phyloP scores from a whole-genome alignment of 306 rosid genomes.

The Urtica urens region DNA sequence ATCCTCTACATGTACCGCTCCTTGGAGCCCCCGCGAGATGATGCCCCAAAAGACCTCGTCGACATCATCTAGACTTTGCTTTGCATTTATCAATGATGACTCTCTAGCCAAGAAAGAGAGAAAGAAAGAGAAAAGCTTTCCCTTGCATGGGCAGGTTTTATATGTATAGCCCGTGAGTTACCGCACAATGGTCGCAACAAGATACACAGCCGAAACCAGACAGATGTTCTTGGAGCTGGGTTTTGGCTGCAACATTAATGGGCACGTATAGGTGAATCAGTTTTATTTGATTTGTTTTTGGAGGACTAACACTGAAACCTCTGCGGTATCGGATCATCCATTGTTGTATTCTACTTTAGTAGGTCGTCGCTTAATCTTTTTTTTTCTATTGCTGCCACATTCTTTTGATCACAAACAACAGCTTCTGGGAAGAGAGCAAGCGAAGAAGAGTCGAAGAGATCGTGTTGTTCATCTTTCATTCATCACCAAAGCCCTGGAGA shows the following conservation, averaged over 20 bases:
- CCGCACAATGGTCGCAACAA: slow-evolving; percentile 19
- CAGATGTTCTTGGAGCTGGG: slow-evolving; percentile 19
- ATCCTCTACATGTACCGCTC: slow-evolving; percentile 47
- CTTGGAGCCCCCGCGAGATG: slow-evolving; percentile 59
- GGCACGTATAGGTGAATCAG: slow-evolving; percentile 9
- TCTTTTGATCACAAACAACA: slow-evolving; percentile 41
- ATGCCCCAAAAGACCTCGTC: slow-evolving; percentile 51
- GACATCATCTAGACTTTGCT: slow-evolving; percentile 37
- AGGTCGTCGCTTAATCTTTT: slow-evolving; percentile 4
- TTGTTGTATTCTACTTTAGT: slow-evolving; percentile 39
- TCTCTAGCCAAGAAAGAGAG: slow-evolving; percentile 12
- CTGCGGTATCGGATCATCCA: slow-evolving; percentile 23
- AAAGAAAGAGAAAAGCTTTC: slow-evolving; percentile 4
- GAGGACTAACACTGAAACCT: slow-evolving; percentile 18
- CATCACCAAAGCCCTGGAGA: slow-evolving; percentile 22
- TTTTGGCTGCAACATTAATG: slow-evolving; percentile 17
- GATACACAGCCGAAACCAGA: slow-evolving; percentile 18
- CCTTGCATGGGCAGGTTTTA: slow-evolving; percentile 28
- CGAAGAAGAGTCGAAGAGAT: slow-evolving; percentile 23
- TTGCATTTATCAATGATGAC: slow-evolving; percentile 20
- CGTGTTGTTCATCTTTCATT: slow-evolving; percentile 14
- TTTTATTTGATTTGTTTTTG: slow-evolving; percentile 13
- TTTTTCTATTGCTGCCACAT: slow-evolving; percentile 41
- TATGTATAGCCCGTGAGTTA: slow-evolving; percentile 24
- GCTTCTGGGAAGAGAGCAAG: slow-evolving; percentile 23